These are phyloP conservation scores for Suillus clintonianus DNA, from an alignment of 768 basidiomycete genomes.

Conservation along the genomic window DNA sequence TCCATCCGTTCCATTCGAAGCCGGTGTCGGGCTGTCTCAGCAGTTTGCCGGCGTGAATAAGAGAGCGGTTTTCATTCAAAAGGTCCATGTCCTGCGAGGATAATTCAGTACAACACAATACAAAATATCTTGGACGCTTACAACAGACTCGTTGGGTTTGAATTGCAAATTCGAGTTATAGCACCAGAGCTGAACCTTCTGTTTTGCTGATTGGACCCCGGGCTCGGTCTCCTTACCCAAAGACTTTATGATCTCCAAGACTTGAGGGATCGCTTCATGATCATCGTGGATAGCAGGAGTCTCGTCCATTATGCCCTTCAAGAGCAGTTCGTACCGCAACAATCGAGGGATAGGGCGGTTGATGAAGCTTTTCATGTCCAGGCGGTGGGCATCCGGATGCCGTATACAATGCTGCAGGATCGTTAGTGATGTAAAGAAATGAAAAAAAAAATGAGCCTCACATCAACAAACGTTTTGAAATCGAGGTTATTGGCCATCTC, in stretches of 20 bases:
- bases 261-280: conserved; percentile 76
- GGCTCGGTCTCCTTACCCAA: conserved; percentile 88
- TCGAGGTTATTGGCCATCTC: conserved; percentile 81
- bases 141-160: conserved; percentile 74
- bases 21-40: conserved; percentile 87
- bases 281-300: conserved; percentile 80
- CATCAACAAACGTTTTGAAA: conserved; percentile 84
- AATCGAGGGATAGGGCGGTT: conserved; percentile 89
- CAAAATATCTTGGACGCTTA: conserved; percentile 25
- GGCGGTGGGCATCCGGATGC: conserved; percentile 74
- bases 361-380: conserved; percentile 93
- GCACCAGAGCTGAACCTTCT: conserved; percentile 88
- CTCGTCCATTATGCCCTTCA: conserved; percentile 79
- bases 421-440: conserved; percentile 4
- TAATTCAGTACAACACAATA: not conserved
- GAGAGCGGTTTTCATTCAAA: conserved; percentile 74
- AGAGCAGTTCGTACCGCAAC: conserved; percentile 83
- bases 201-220: conserved; percentile 81
- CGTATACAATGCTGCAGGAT: conserved; percentile 47
- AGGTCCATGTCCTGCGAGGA: conserved; percentile 79
- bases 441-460: conserved; percentile 32
- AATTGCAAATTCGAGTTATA: conserved; percentile 80
- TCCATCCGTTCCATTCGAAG: conserved; percentile 88
- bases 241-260: conserved; percentile 83
- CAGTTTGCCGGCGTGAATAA: conserved; percentile 83